Percentiles rank a stretch among this genome's conserved stretches.
Evolutionary conservation across 148 eudicot species (phyloP).

Genomic region (Silene uniflora): DNA sequence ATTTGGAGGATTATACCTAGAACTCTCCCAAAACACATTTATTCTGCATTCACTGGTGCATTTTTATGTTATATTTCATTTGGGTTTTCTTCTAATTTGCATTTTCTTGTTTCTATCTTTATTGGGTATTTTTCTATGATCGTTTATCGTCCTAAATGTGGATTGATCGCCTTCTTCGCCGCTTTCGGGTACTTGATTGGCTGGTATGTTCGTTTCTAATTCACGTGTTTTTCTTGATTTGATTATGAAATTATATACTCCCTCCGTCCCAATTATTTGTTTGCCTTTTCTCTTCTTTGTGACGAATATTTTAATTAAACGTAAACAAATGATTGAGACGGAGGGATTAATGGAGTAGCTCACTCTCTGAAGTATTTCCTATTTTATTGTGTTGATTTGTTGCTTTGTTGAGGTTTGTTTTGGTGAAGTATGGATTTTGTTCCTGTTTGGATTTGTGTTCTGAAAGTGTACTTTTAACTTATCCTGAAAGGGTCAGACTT

Average conservation of each 20-base stretch:
- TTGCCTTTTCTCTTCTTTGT: no score
- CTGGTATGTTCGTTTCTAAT: slow-evolving; percentile 13
- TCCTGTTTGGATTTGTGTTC: no score
- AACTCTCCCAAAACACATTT: slow-evolving; percentile 63
- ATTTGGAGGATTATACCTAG: slow-evolving; percentile 66
- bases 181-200: slow-evolving; percentile 77
- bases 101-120: slow-evolving; percentile 70
- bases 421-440: no score
- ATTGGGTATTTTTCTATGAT: slow-evolving; percentile 70
- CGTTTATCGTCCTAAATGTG: slow-evolving; percentile 58
- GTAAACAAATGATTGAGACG: no score
- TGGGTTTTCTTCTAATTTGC: slow-evolving; percentile 81
- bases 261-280: no score
- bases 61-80: slow-evolving; percentile 68
- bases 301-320: no score
- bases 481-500: neutral
- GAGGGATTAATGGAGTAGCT: no score
- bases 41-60: slow-evolving; percentile 65
- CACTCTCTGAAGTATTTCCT: no score
- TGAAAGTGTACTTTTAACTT: no score
- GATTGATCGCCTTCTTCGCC: slow-evolving; percentile 62
- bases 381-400: no score
- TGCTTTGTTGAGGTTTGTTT: no score
- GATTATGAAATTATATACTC: neutral
- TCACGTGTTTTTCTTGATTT: neutral